Percentiles rank a stretch among this genome's conserved stretches.
Conservation (phyloP, 495 filamentous ascomycete genomes). For the Penicillium turbatum region DNA sequence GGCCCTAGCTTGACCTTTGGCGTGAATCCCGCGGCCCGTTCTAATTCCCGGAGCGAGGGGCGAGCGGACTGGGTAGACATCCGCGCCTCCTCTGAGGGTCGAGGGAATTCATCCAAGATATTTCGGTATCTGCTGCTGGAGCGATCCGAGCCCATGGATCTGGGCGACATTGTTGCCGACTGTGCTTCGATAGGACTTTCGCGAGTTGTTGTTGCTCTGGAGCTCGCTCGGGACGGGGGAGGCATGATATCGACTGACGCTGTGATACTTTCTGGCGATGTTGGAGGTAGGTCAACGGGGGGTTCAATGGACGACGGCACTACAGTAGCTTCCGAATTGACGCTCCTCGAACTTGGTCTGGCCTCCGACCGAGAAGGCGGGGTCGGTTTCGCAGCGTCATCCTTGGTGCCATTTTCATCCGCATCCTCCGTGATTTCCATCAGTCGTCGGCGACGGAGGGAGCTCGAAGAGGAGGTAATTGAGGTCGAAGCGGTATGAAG, state of each 20-base stretch:
- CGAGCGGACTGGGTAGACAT: constrained; percentile 64
- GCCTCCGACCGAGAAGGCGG: constrained; percentile 15
- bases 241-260: constrained; percentile 14
- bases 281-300: constrained; percentile 10
- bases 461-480: constrained; percentile 80
- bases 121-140: constrained; percentile 18
- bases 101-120: constrained; percentile 41
- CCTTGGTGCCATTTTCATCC: constrained; percentile 60
- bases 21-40: constrained; percentile 53
- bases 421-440: constrained; percentile 86
- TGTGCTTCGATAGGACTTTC: constrained; percentile 19
- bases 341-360: constrained; percentile 34
- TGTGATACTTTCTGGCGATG: constrained; percentile 19
- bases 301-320: constrained; percentile 27
- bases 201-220: constrained; percentile 20
- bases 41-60: constrained; percentile 56
- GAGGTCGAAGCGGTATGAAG: constrained; percentile 86
- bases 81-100: constrained; percentile 36
- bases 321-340: constrained; percentile 38
- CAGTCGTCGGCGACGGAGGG: constrained; percentile 66
- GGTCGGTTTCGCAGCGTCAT: constrained; percentile 31
- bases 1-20: constrained; percentile 82
- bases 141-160: constrained; percentile 18
- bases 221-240: constrained; percentile 20
- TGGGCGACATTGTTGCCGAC: constrained; percentile 18